Evolutionary conservation across 176 grass and related monocot species (phyloP).

Genomic region (Dendrocalamus sinicus): DNA sequence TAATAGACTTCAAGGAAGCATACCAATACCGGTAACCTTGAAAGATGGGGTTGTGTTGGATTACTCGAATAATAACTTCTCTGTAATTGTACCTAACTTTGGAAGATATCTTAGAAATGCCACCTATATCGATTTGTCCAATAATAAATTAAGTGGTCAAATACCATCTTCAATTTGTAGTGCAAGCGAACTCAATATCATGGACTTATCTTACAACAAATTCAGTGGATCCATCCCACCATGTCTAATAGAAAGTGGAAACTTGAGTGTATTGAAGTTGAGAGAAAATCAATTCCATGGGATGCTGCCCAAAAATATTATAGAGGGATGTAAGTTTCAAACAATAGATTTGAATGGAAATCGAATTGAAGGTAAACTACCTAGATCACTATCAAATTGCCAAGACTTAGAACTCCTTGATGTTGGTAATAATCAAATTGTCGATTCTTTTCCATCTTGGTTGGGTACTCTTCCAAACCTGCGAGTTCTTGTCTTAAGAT

Average conservation of each 20-base stretch:
- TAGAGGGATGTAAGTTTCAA: no score
- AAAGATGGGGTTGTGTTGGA: neutral
- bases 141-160: slow-evolving; percentile 34
- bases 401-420: no score
- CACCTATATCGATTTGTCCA: neutral
- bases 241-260: neutral
- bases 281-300: slow-evolving; percentile 26
- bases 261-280: neutral
- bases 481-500: slow-evolving; percentile 19
- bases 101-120: no score
- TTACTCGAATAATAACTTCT: slow-evolving; percentile 24
- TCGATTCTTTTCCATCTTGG: neutral
- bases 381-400: no score
- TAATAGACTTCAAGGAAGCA: no score
- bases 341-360: no score
- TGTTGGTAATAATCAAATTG: neutral
- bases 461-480: neutral
- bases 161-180: slow-evolving; percentile 37
- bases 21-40: no score
- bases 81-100: neutral
- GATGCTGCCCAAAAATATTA: no score
- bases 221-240: slow-evolving; percentile 34
- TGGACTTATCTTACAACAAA: slow-evolving; percentile 47
- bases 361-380: no score
- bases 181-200: accelerated